Conservation (phyloP, 2,329 filamentous ascomycete genomes). For the Aspergillus transmontanensis region DNA sequence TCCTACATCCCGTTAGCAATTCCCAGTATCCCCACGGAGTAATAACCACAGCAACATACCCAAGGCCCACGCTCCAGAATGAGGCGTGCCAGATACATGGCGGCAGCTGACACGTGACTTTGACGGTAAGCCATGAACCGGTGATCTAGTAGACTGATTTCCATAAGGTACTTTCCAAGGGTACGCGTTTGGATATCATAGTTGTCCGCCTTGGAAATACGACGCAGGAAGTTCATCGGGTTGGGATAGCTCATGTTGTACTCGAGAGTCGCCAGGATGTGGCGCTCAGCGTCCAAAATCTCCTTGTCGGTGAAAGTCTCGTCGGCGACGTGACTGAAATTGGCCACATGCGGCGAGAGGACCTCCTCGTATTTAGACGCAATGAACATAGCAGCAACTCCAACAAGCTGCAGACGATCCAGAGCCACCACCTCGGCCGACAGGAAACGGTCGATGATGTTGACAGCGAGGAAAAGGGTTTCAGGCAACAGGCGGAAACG, state of each 20-base stretch:
- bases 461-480: constrained; percentile 94
- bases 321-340: constrained; percentile 96
- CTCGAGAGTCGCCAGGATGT: constrained; percentile 85
- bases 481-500: constrained; percentile 94
- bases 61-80: constrained; percentile 90
- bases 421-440: constrained; percentile 94
- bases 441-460: constrained; percentile 97
- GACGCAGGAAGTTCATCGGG: constrained; percentile 98
- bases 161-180: constrained; percentile 94
- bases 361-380: constrained; percentile 99
- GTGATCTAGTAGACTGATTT: constrained; percentile 94
- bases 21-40: not conserved
- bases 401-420: constrained; percentile 92
- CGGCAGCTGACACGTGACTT: constrained; percentile 84
- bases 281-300: constrained; percentile 95
- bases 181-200: constrained; percentile 98
- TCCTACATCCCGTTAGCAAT: constrained; percentile 58
- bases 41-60: constrained; percentile 53
- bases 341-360: constrained; percentile 91
- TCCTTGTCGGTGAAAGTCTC: constrained; percentile 94
- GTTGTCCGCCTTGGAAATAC: constrained; percentile 98
- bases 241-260: constrained; percentile 99
- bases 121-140: constrained; percentile 88
- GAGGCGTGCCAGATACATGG: constrained; percentile 91
- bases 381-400: constrained; percentile 99